phyloP scores from a whole-genome alignment of 179 eudicot species.

The Nepenthes alata region DNA sequence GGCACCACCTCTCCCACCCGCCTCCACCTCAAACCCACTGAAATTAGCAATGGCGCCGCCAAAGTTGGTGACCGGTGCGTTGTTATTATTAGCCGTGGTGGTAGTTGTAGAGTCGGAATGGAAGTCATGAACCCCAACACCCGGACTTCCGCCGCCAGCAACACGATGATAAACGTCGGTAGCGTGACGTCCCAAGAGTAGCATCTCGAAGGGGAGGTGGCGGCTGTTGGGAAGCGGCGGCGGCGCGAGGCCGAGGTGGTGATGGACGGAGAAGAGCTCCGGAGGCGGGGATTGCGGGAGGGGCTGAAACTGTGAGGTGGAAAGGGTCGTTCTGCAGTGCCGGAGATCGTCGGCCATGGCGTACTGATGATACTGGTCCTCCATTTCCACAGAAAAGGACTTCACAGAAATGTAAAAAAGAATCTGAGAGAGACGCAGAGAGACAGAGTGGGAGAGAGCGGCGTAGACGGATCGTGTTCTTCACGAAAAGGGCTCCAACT shows the following conservation, averaged over 20 bases:
- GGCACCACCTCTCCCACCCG: slow-evolving; percentile 8
- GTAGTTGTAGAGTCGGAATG: slow-evolving; percentile 29
- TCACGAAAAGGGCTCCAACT: slow-evolving; percentile 1
- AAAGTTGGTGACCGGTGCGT: slow-evolving; percentile 3
- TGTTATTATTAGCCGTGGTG: slow-evolving; percentile 2
- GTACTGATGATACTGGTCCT: slow-evolving; percentile 34
- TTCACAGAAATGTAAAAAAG: not conserved
- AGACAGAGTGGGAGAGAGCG: slow-evolving; percentile 2
- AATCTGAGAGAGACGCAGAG: slow-evolving; percentile 4
- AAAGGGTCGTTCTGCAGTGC: slow-evolving; percentile 31
- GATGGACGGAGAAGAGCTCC: not conserved
- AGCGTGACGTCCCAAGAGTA: slow-evolving; percentile 25
- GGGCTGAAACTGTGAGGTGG: slow-evolving; percentile 21
- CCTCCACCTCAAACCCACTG: slow-evolving; percentile 17
- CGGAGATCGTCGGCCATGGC: slow-evolving; percentile 47
- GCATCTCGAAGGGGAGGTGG: slow-evolving; percentile 19
- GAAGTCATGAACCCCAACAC: slow-evolving; percentile 15
- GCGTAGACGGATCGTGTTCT: slow-evolving; percentile 8
- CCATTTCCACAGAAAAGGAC: slow-evolving; percentile 29
- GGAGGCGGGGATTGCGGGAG: slow-evolving; percentile 10
- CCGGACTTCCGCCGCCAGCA: not conserved
- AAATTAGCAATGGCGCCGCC: not conserved
- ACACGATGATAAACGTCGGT: not conserved
- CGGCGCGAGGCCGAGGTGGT: slow-evolving; percentile 17
- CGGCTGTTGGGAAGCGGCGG: not conserved